Evolutionary conservation across 1,284 basidiomycete genomes (phyloP).

Genomic region (Leccinum huronense): DNA sequence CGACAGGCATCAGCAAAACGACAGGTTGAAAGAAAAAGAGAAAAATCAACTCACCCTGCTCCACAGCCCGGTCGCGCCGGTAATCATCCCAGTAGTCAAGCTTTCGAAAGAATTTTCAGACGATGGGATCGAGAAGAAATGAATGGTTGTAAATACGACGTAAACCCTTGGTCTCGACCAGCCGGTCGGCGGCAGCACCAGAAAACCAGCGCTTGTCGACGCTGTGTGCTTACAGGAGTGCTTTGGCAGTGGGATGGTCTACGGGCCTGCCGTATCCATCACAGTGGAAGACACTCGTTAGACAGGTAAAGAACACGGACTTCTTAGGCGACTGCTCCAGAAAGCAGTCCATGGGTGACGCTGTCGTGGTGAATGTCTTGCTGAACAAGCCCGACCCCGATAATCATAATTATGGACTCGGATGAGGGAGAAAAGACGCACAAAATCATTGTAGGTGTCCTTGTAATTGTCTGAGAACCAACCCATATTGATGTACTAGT

Average conservation of each 20-base stretch:
- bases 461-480: conserved; percentile 1
- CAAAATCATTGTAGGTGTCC: neutral
- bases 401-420: neutral
- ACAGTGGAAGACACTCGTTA: neutral
- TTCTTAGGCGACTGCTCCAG: neutral
- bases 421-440: conserved; percentile 7
- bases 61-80: neutral
- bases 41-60: neutral
- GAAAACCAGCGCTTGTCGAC: neutral
- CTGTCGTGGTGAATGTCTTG: neutral
- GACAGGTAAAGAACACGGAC: neutral
- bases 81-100: neutral
- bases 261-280: neutral
- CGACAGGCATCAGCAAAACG: neutral
- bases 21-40: neutral
- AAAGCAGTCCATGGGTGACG: neutral
- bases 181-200: neutral
- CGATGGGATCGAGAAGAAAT: neutral
- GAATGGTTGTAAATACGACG: neutral
- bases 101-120: neutral
- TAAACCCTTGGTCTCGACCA: conserved; percentile 1
- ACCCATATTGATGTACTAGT: conserved; percentile 18
- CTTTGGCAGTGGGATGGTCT: neutral
- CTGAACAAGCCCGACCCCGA: neutral
- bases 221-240: neutral